Evolutionary conservation across 2,329 filamentous ascomycete genomes (phyloP).

Genomic region (Xylariaceae sp.): DNA sequence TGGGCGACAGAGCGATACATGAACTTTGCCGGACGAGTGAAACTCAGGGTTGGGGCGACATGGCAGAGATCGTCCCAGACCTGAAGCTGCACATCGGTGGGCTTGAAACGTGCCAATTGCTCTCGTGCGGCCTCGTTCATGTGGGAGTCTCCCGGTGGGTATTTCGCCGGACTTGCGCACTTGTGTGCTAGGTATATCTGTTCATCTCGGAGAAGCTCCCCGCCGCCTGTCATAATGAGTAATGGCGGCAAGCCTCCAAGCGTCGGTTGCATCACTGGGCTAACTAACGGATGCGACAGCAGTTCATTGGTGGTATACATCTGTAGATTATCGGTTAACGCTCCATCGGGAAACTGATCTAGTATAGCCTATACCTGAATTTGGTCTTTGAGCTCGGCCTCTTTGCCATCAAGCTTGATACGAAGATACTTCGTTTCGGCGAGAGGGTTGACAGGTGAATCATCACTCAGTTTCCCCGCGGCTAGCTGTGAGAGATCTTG

Average conservation of each 20-base stretch:
- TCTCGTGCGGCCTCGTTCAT: conserved; percentile 65
- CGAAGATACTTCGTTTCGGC: conserved; percentile 52
- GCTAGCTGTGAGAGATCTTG: conserved; percentile 24
- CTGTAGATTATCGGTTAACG: conserved; percentile 37
- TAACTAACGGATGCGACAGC: conserved; percentile 84
- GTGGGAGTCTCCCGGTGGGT: conserved; percentile 67
- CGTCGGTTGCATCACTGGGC: conserved; percentile 83
- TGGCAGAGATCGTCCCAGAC: conserved; percentile 97
- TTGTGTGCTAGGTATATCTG: conserved; percentile 96
- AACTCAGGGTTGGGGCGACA: conserved; percentile 89
- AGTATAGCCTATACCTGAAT: conserved; percentile 66
- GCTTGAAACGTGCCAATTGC: conserved; percentile 67
- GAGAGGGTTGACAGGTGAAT: conserved; percentile 9
- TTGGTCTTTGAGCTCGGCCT: conserved; percentile 81
- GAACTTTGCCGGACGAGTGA: conserved; percentile 91
- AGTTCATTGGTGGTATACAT: conserved; percentile 83
- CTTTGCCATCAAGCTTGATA: conserved; percentile 70
- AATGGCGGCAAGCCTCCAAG: conserved; percentile 88
- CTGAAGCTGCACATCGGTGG: conserved; percentile 91
- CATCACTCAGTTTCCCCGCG: conserved; percentile 13
- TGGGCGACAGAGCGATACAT: conserved; percentile 94
- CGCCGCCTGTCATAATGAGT: conserved; percentile 83
- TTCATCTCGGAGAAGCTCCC: conserved; percentile 88
- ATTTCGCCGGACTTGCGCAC: conserved; percentile 79
- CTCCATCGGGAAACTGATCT: not conserved